Percentiles rank a stretch among this genome's conserved stretches.
Evolutionary conservation across 2,329 filamentous ascomycete genomes (phyloP).

Genomic region (Metarhizium rileyi): DNA sequence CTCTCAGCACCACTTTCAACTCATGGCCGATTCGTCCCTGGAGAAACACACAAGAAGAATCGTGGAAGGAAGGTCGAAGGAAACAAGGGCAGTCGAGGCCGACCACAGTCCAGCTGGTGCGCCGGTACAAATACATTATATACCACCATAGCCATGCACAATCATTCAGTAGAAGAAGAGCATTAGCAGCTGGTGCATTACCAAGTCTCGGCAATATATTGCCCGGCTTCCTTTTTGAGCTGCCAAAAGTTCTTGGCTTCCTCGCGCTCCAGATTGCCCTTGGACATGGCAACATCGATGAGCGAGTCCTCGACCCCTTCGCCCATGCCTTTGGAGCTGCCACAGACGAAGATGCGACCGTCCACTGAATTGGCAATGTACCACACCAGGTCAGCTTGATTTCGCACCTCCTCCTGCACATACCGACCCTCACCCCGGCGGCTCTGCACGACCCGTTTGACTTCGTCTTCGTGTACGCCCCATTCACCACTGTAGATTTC

Average conservation of each 20-base stretch:
- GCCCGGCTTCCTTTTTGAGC: slow-evolving; percentile 81
- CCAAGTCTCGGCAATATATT: slow-evolving; percentile 86
- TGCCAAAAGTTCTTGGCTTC: slow-evolving; percentile 85
- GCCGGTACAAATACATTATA: neutral
- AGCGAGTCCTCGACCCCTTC: slow-evolving; percentile 87
- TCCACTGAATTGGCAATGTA: slow-evolving; percentile 95
- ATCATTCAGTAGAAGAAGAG: neutral
- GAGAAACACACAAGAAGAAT: neutral
- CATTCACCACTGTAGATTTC: slow-evolving; percentile 96
- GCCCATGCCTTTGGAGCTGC: slow-evolving; percentile 92
- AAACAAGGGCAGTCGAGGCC: neutral
- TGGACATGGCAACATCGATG: slow-evolving; percentile 83
- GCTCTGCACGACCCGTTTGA: slow-evolving; percentile 73
- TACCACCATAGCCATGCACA: neutral
- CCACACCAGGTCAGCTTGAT: slow-evolving; percentile 96
- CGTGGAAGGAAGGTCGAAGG: neutral
- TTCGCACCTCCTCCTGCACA: slow-evolving; percentile 87
- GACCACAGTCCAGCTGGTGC: neutral
- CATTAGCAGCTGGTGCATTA: slow-evolving; percentile 18
- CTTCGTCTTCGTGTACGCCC: slow-evolving; percentile 82
- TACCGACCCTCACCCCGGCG: slow-evolving; percentile 74
- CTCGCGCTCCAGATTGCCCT: slow-evolving; percentile 74
- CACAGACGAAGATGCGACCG: slow-evolving; percentile 91
- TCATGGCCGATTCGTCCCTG: neutral
- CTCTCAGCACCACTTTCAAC: neutral